Evolutionary conservation across 768 basidiomycete species (phyloP).

Genomic region (Scleroderma citrinum): DNA sequence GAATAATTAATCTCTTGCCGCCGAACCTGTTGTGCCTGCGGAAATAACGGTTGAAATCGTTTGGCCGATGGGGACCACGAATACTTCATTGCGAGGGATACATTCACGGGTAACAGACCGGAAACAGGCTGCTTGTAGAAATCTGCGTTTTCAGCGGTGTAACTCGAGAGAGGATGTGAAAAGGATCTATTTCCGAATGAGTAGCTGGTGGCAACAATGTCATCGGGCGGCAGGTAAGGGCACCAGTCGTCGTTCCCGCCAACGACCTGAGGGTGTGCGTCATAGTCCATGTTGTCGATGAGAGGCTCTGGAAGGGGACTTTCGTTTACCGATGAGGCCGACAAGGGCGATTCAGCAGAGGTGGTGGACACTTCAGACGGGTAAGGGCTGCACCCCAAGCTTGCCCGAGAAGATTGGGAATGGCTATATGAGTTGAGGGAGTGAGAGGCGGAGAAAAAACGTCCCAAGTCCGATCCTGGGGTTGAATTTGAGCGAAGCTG

Average conservation of each 20-base stretch:
- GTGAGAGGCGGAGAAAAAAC: constrained; percentile 16
- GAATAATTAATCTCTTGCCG: constrained; percentile 21
- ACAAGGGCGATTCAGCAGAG: constrained; percentile 34
- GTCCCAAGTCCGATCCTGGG: constrained; percentile 11
- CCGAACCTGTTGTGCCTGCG: constrained; percentile 25
- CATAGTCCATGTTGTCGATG: constrained; percentile 30
- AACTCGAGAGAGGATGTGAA: constrained; percentile 18
- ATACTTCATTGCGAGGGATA: constrained; percentile 29
- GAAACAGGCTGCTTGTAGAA: constrained; percentile 30
- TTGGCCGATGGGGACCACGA: constrained; percentile 27
- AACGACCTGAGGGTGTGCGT: constrained; percentile 20
- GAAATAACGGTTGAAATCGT: constrained; percentile 33
- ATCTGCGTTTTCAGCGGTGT: constrained; percentile 18
- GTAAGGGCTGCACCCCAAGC: constrained; percentile 30
- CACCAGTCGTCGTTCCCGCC: constrained; percentile 24
- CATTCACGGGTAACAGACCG: constrained; percentile 26
- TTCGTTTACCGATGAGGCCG: constrained; percentile 34
- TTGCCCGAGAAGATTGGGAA: constrained; percentile 13
- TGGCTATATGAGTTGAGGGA: constrained; percentile 15
- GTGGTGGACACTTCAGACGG: constrained; percentile 32
- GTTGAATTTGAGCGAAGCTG: constrained; percentile 15
- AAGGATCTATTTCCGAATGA: constrained; percentile 18
- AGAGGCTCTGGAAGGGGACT: constrained; percentile 35
- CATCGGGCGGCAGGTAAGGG: constrained; percentile 21
- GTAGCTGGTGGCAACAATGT: constrained; percentile 15